These are phyloP conservation scores for Penicillium polonicum DNA, from an alignment of 2,329 filamentous ascomycete species.

Conservation along the genomic window DNA sequence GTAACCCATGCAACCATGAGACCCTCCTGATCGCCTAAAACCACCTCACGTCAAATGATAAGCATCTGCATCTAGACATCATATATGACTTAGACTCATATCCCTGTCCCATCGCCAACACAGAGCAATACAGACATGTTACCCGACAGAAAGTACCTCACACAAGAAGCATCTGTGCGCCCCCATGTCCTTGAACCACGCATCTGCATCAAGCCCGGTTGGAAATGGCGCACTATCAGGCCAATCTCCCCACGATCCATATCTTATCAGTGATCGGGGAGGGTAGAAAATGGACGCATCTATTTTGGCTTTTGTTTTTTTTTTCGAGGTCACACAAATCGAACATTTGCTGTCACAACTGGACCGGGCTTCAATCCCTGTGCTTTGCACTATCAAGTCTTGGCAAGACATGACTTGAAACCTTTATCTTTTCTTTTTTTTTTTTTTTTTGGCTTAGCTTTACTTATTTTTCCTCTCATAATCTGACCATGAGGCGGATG, in stretches of 20 bases:
- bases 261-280: neutral
- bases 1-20: neutral
- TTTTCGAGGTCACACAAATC: constrained; percentile 4
- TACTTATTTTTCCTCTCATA: neutral
- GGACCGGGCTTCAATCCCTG: constrained; percentile 5
- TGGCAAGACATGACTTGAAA: constrained; percentile 11
- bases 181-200: constrained; percentile 5
- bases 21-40: neutral
- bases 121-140: constrained; percentile 4
- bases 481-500: neutral
- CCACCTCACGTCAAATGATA: neutral
- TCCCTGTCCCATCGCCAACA: neutral
- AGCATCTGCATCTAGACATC: neutral
- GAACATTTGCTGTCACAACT: constrained; percentile 2
- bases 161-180: neutral
- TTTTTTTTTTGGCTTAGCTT: neutral
- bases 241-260: constrained; percentile 5
- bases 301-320: neutral
- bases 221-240: neutral
- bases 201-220: constrained; percentile 4
- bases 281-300: neutral
- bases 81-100: neutral
- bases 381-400: constrained; percentile 7
- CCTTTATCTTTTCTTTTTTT: constrained; percentile 2
- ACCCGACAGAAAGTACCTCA: constrained; percentile 6